phyloP scores from a whole-genome alignment of 305 asterid genomes.

The Striga hermonthica region DNA sequence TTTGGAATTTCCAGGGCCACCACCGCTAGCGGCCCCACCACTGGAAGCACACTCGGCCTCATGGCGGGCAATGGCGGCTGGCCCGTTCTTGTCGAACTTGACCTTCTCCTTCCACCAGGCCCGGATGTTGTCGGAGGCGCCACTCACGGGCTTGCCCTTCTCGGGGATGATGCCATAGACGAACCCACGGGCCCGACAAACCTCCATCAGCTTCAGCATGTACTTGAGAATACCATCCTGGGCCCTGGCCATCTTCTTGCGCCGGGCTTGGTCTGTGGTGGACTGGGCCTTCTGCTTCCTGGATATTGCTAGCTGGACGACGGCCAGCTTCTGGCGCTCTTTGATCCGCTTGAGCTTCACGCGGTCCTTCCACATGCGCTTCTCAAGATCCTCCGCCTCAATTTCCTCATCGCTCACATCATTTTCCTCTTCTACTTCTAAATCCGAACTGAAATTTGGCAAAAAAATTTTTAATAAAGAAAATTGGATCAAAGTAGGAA shows the following conservation, averaged over 20 bases:
- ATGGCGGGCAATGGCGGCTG: slow-evolving; percentile 66
- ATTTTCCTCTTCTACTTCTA: slow-evolving; percentile 47
- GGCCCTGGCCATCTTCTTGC: slow-evolving; percentile 88
- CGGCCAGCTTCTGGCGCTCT: slow-evolving; percentile 55
- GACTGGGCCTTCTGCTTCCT: slow-evolving; percentile 62
- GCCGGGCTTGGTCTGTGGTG: slow-evolving; percentile 66
- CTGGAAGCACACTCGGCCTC: slow-evolving; percentile 54
- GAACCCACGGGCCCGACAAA: slow-evolving; percentile 76
- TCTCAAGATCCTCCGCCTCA: slow-evolving; percentile 60
- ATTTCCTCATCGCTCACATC: slow-evolving; percentile 89
- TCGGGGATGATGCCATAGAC: slow-evolving; percentile 81
- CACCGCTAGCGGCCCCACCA: slow-evolving; percentile 43
- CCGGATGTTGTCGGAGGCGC: slow-evolving; percentile 75
- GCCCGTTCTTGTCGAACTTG: slow-evolving; percentile 78
- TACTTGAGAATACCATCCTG: slow-evolving; percentile 85
- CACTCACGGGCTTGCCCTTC: slow-evolving; percentile 80
- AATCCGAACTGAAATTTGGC: slow-evolving; percentile 35
- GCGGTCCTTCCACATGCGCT: slow-evolving; percentile 77
- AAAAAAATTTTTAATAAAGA: no score
- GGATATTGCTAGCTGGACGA: slow-evolving; percentile 46
- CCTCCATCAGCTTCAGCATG: slow-evolving; percentile 91
- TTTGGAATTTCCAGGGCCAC: slow-evolving; percentile 40
- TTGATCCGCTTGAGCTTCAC: slow-evolving; percentile 72
- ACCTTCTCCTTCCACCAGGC: slow-evolving; percentile 97
- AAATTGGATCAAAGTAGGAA: neutral